phyloP scores from a whole-genome alignment of 768 basidiomycete species.

The Pulveroboletus ravenelii region DNA sequence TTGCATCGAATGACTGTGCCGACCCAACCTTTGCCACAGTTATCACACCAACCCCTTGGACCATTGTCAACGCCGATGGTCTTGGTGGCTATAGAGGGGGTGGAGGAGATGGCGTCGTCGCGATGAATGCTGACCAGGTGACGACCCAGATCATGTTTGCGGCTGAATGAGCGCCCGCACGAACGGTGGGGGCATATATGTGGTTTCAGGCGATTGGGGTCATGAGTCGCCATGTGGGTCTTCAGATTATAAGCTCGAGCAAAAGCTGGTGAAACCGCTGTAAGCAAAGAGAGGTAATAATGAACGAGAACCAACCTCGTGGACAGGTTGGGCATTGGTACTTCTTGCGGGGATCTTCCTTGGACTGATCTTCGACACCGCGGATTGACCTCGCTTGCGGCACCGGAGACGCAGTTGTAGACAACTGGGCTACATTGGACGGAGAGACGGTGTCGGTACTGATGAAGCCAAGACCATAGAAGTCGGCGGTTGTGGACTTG shows the following conservation, averaged over 20 bases:
- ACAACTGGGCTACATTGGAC: conserved; percentile 47
- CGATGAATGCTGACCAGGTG: conserved; percentile 85
- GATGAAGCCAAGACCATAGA: conserved; percentile 35
- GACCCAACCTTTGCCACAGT: conserved; percentile 66
- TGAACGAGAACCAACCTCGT: conserved; percentile 44
- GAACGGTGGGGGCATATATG: conserved; percentile 81
- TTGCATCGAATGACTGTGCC: conserved; percentile 52
- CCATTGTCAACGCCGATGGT: conserved; percentile 69
- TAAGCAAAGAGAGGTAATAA: conserved; percentile 1
- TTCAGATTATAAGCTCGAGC: conserved; percentile 93
- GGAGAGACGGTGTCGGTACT: conserved; percentile 48
- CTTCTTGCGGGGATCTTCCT: conserved; percentile 68
- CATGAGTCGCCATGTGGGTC: conserved; percentile 93
- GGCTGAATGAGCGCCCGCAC: conserved; percentile 88
- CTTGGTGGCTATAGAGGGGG: conserved; percentile 36
- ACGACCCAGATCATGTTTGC: conserved; percentile 90
- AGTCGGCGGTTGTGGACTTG: conserved; percentile 48
- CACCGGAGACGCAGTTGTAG: conserved; percentile 40
- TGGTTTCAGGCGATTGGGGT: conserved; percentile 86
- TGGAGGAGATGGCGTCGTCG: conserved; percentile 50
- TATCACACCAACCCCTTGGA: conserved; percentile 64
- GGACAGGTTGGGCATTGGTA: conserved; percentile 75
- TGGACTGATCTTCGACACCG: conserved; percentile 39
- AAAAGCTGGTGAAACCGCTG: conserved; percentile 51
- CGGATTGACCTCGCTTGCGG: conserved; percentile 36